Evolutionary conservation across 1,139 yeast species (phyloP).

Genomic region (Nakaseomyces kungkrabaensis): DNA sequence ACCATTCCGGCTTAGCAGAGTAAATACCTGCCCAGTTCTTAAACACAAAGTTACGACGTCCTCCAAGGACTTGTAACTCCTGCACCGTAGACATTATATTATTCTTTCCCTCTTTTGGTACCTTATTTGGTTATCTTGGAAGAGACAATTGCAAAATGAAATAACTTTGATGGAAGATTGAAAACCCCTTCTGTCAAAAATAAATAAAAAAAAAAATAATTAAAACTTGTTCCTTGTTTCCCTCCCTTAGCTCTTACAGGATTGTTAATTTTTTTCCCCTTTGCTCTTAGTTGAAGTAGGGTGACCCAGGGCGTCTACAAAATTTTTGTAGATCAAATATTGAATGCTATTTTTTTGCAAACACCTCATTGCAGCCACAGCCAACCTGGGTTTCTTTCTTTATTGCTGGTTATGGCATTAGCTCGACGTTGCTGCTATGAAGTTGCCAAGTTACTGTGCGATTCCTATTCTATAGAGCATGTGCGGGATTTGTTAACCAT

Average conservation of each 20-base stretch:
- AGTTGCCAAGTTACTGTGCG: background rate
- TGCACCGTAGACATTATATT: background rate
- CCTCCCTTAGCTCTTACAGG: no score
- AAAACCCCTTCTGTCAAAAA: no score
- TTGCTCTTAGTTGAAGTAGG: no score
- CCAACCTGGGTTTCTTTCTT: no score
- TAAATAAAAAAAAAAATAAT: no score
- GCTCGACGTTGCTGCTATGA: background rate
- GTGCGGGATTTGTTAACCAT: background rate
- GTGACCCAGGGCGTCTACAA: no score
- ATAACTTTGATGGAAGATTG: no score
- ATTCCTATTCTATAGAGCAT: background rate
- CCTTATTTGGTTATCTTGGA: background rate
- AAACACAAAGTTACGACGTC: slow-evolving; percentile 26
- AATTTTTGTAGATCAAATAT: no score
- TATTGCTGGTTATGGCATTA: background rate
- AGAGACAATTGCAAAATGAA: background rate
- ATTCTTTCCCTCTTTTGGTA: background rate
- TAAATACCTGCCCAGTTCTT: slow-evolving; percentile 92
- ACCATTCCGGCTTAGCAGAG: slow-evolving; percentile 61
- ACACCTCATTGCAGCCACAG: no score
- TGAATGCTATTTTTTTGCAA: no score
- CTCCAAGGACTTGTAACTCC: background rate
- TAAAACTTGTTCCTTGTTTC: no score
- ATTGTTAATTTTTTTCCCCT: no score